Evolutionary conservation across 768 basidiomycete genomes (phyloP), one percentile per base, ranked within the genome.

Genomic region (Auricularia cornea): DNA sequence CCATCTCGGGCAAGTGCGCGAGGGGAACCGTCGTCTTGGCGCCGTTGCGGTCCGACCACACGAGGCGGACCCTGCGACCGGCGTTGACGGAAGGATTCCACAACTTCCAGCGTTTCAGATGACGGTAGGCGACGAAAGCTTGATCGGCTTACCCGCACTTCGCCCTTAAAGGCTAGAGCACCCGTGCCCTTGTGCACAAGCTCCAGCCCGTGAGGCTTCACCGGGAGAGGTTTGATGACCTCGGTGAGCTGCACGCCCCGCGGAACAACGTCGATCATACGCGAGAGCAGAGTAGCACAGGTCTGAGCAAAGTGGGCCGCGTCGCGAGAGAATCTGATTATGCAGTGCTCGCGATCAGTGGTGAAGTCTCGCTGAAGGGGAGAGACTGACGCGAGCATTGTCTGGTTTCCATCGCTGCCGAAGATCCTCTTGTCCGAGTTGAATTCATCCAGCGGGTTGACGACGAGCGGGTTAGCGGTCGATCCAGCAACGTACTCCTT

Each of bases 221-320:
- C 54, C 23, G 29, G 6, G 6, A 57, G 54, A 29, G 54, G 54
- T 10, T 16, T 30, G 11, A 57, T 76, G 63, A 79, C 75, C 16
- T 80, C 76, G 29, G 79, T 80, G 23, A 83, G 69, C 1, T 70
- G 73, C 20, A 83, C 80, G 59, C 71, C 73, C 16, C 69, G 71
- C 2, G 81, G 79, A 23, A 83, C 81, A 23, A 76, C 76, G 66
- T 83, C 74, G 38, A 83, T 64, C 82, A 83, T 82, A 44, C 78
- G 76, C 59, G 72, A 70, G 51, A 83, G 66, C 1, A 82, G 68
- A 38, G 63, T 68, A 56, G 74, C 69, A 69, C 82, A 83, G 38
- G 76, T 72, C 23, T 70, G 72, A 54, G 71, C 66, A 67, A 79
- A 82, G n/a, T 72, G 66, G n/a, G 71, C 69, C 2, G 74, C 61